phyloP scores from a whole-genome alignment of 352 stramenopile species.

The Blastocystis sp. region DNA sequence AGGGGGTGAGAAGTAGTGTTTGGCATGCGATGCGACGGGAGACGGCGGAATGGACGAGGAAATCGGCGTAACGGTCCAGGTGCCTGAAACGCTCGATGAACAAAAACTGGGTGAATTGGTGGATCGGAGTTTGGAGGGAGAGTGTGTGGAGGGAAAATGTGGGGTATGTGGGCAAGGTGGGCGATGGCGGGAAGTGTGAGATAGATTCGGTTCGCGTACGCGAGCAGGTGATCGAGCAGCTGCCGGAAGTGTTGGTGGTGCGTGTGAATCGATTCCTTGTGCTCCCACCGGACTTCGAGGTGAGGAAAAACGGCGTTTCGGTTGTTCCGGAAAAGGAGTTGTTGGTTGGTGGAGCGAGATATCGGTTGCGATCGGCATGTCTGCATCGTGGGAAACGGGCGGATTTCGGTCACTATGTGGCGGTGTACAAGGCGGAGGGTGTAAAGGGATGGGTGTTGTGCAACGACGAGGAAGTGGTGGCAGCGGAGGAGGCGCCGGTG shows the following conservation, averaged over 20 bases:
- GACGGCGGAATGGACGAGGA: background rate
- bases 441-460: conserved; percentile 24
- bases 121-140: background rate
- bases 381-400: conserved; percentile 36
- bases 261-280: conserved; percentile 37
- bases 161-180: background rate
- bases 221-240: background rate
- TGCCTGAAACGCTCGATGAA: background rate
- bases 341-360: no score
- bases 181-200: background rate
- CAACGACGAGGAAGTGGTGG: conserved; percentile 45
- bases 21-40: background rate
- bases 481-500: background rate
- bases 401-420: conserved; percentile 45
- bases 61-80: background rate
- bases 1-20: background rate
- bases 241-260: background rate
- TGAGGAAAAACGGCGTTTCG: background rate
- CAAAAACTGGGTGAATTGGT: background rate
- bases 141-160: background rate
- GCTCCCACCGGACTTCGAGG: background rate
- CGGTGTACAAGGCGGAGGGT: conserved; percentile 20
- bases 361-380: background rate
- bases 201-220: background rate
- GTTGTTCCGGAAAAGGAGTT: background rate